These are phyloP conservation scores for Cytidiella melzeri DNA, from an alignment of 768 basidiomycete genomes.

Conservation along the genomic window DNA sequence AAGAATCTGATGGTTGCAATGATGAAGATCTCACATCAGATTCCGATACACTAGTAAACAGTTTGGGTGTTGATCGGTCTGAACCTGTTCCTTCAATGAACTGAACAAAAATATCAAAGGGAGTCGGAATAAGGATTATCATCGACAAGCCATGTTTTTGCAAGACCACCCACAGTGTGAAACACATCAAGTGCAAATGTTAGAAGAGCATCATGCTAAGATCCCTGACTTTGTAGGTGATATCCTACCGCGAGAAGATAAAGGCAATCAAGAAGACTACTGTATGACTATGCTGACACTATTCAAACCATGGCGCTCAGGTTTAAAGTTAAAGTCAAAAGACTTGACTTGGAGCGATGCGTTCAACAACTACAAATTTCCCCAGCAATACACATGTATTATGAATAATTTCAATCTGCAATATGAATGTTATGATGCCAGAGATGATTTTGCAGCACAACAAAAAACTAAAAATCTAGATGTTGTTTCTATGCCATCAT, in stretches of 20 bases:
- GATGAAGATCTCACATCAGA: not conserved
- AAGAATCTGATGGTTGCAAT: not conserved
- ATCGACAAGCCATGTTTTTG: not conserved
- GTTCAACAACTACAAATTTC: not conserved
- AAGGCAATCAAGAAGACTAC: constrained; percentile 29
- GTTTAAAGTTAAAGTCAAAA: constrained; percentile 20
- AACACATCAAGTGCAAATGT: constrained; percentile 18
- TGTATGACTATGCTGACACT: constrained; percentile 28
- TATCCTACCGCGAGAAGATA: constrained; percentile 24
- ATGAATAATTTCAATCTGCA: constrained; percentile 22
- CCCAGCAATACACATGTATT: constrained; percentile 11
- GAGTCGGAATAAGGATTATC: not conserved
- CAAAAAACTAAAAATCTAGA: not conserved
- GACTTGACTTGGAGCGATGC: constrained; percentile 2
- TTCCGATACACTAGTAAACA: too few species aligned
- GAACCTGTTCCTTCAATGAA: not conserved
- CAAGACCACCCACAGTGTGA: constrained; percentile 12
- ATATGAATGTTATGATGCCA: constrained; percentile 32
- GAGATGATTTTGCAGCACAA: constrained; percentile 28
- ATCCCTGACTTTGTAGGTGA: constrained; percentile 27
- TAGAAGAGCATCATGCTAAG: not conserved
- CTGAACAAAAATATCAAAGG: not conserved
- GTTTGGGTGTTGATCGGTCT: not conserved
- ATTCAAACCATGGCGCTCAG: constrained; percentile 30
- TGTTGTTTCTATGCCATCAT: not conserved